Percentiles rank a stretch among this genome's conserved stretches.
Conservation (phyloP, 1,284 basidiomycete genomes). For the Puccinia novopanici region DNA sequence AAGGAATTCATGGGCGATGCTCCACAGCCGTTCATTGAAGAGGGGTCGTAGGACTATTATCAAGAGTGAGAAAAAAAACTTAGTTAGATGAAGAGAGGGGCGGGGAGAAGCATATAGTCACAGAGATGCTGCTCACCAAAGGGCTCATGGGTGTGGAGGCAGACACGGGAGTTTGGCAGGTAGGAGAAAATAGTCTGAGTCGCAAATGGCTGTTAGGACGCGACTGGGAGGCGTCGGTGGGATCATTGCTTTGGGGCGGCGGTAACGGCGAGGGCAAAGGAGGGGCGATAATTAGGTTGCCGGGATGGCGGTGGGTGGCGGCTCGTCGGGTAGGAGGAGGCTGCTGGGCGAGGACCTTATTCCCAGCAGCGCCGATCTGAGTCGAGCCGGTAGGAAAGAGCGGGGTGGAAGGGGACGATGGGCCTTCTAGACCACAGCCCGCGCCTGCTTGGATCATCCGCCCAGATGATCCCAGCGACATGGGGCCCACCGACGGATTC, state of each 20-base stretch:
- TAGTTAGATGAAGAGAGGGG: background rate
- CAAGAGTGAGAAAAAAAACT: background rate
- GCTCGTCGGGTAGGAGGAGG: background rate
- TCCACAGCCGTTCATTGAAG: background rate
- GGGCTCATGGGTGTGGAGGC: constrained; percentile 33
- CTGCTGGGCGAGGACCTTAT: background rate
- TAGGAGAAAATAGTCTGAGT: background rate
- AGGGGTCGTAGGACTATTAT: constrained; percentile 18
- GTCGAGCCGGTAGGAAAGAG: background rate
- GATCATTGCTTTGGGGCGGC: background rate
- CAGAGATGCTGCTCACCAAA: background rate
- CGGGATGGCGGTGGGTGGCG: background rate
- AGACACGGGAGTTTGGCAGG: background rate
- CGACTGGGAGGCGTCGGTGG: background rate
- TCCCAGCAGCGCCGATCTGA: background rate
- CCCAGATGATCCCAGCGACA: background rate
- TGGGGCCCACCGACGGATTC: constrained; percentile 9
- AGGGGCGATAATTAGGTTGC: background rate
- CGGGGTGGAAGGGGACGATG: background rate
- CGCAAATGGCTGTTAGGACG: constrained; percentile 3
- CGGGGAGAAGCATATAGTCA: background rate
- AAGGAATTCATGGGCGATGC: constrained; percentile 32
- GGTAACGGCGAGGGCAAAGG: constrained; percentile 6
- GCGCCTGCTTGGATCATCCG: background rate
- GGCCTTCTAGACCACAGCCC: background rate